Conservation (phyloP, 2,329 filamentous ascomycete genomes). For the Cyanodermella asteris region DNA sequence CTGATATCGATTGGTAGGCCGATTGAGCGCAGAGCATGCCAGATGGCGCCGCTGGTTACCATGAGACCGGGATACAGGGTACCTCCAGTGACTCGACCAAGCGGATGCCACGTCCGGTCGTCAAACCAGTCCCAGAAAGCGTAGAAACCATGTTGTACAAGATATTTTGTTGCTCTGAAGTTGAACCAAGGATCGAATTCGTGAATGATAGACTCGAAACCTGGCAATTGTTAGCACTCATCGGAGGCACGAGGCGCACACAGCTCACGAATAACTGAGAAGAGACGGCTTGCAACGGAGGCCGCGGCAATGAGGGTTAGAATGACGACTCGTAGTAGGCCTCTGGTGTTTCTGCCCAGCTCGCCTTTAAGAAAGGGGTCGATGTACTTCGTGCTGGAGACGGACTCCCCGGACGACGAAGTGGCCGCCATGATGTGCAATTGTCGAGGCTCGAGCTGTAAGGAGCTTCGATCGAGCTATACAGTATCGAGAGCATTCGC, state of each 20-base stretch:
- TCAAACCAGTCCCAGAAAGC: constrained; percentile 99
- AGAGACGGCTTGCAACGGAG: constrained; percentile 78
- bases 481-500: too few relatives aligned
- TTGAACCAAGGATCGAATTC: constrained; percentile 99
- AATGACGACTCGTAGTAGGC: constrained; percentile 73
- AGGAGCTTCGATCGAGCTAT: too few relatives aligned
- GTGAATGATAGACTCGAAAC: constrained; percentile 98
- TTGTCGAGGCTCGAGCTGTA: too few relatives aligned
- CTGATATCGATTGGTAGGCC: constrained; percentile 91
- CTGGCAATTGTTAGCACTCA: constrained; percentile 24
- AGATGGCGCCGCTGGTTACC: constrained; percentile 95
- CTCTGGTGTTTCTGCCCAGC: constrained; percentile 60
- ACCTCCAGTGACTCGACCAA: constrained; percentile 92
- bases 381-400: too few relatives aligned
- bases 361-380: constrained; percentile 51
- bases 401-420: too few relatives aligned
- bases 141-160: constrained; percentile 92
- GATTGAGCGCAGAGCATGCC: constrained; percentile 73
- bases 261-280: constrained; percentile 85
- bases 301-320: constrained; percentile 77
- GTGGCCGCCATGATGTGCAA: too few relatives aligned
- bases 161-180: constrained; percentile 93
- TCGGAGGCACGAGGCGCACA: neutral
- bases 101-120: constrained; percentile 97
- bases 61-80: constrained; percentile 97